These are phyloP conservation scores for Chamaecyparis obtusa DNA, from an alignment of 75 land plant species.

Conservation along the genomic window DNA sequence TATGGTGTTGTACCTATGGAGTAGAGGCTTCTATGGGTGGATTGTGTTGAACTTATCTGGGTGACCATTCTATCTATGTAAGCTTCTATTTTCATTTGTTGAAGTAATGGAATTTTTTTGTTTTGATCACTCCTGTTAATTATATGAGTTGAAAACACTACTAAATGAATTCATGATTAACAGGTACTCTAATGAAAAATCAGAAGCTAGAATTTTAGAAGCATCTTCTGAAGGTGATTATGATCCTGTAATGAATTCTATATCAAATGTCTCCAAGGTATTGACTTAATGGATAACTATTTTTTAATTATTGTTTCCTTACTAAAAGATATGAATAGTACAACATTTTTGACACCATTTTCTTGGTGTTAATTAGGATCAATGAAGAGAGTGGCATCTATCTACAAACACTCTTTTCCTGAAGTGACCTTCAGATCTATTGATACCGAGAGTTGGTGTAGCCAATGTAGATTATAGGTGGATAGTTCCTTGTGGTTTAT, in stretches of 20 bases:
- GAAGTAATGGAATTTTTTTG: too few relatives aligned
- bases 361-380: too few relatives aligned
- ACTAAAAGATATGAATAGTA: not conserved
- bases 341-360: not conserved
- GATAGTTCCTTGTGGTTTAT: too few relatives aligned
- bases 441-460: not conserved
- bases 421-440: not conserved
- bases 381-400: not conserved
- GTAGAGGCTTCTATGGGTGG: constrained; percentile 94
- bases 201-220: constrained; percentile 47
- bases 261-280: constrained; percentile 1
- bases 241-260: not conserved
- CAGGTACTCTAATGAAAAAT: too few relatives aligned
- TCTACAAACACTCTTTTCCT: not conserved
- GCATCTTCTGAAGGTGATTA: constrained; percentile 11
- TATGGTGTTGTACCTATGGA: constrained; percentile 93
- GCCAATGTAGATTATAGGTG: too few relatives aligned
- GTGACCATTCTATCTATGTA: too few relatives aligned
- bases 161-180: too few relatives aligned
- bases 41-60: constrained; percentile 88
- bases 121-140: too few relatives aligned
- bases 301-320: not conserved
- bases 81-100: too few relatives aligned
- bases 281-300: not conserved
- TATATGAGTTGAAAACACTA: too few relatives aligned